A percentile compares a stretch with the other conserved stretches of the same genome.
phyloP scores from a whole-genome alignment of 495 filamentous ascomycete species.

The Annulohypoxylon stygium region DNA sequence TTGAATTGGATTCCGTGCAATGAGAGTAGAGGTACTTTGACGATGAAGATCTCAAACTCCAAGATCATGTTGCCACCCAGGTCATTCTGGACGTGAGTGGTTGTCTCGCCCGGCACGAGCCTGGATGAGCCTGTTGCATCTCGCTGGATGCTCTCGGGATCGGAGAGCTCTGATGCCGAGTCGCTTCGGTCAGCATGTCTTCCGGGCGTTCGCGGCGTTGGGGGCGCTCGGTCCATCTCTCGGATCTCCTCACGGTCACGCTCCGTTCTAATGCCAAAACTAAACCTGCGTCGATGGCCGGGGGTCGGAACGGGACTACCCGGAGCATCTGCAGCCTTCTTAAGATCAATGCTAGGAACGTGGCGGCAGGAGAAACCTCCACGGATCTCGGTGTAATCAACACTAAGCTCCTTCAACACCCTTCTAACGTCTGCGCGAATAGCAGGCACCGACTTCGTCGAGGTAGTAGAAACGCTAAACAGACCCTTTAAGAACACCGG shows the following conservation, averaged over 20 bases:
- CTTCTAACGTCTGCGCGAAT: conserved; percentile 94
- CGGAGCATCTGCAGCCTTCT: conserved; percentile 72
- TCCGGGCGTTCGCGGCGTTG: conserved; percentile 60
- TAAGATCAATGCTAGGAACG: conserved; percentile 88
- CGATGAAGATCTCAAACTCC: conserved; percentile 95
- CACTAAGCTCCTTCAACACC: conserved; percentile 86
- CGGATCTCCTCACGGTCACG: conserved; percentile 71
- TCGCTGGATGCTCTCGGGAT: conserved; percentile 73
- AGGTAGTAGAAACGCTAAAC: conserved; percentile 97
- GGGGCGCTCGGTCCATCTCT: conserved; percentile 62
- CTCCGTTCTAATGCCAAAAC: conserved; percentile 76
- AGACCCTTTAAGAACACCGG: conserved; percentile 97
- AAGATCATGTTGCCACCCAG: conserved; percentile 83
- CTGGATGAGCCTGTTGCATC: conserved; percentile 54
- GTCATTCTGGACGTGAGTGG: conserved; percentile 87
- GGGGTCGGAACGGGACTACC: conserved; percentile 66
- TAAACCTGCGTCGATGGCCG: conserved; percentile 81
- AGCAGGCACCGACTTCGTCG: conserved; percentile 84
- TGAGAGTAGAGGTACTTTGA: conserved; percentile 94
- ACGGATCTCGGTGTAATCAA: conserved; percentile 91
- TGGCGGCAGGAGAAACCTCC: conserved; percentile 93
- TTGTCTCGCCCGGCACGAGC: conserved; percentile 80
- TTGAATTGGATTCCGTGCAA: conserved; percentile 99
- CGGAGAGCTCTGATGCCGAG: conserved; percentile 81
- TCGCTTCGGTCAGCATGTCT: conserved; percentile 74